A percentile compares a stretch with the other conserved stretches of the same genome.
phyloP scores from a whole-genome alignment of 768 basidiomycete species.

The Leccinum arenicola region DNA sequence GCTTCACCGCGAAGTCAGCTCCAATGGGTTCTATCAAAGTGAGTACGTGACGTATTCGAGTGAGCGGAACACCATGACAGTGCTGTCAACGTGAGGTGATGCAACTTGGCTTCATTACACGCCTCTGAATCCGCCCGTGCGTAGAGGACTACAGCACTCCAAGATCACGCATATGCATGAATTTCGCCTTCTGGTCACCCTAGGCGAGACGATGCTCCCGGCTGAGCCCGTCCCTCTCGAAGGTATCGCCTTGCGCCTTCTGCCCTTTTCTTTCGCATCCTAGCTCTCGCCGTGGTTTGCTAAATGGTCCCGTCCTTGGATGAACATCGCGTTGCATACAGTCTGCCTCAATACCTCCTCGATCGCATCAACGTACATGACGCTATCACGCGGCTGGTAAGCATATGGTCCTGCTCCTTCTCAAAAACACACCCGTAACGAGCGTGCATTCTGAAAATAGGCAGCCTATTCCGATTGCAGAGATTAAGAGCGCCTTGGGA shows the following conservation, averaged over 20 bases:
- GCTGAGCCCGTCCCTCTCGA: slow-evolving; percentile 5
- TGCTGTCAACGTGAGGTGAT: background rate
- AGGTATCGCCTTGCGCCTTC: slow-evolving; percentile 10
- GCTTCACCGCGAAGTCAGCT: background rate
- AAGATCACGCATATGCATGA: background rate
- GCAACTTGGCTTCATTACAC: slow-evolving; percentile 6
- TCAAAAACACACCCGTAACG: background rate
- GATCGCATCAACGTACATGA: slow-evolving; percentile 29
- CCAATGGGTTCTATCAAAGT: too few relatives aligned
- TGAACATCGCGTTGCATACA: slow-evolving; percentile 14
- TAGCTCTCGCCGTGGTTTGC: background rate
- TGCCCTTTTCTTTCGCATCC: background rate
- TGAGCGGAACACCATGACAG: background rate
- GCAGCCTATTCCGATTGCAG: slow-evolving; percentile 26
- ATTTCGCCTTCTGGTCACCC: background rate
- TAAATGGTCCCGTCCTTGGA: slow-evolving; percentile 12
- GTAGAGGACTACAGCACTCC: background rate
- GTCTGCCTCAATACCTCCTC: slow-evolving; percentile 21
- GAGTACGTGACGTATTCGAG: slow-evolving; percentile 17
- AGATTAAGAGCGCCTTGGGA: slow-evolving; percentile 25
- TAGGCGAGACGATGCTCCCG: slow-evolving; percentile 1
- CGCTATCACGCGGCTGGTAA: slow-evolving; percentile 25
- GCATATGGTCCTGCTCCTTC: background rate
- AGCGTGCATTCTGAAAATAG: slow-evolving; percentile 4
- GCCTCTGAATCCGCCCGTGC: background rate